Evolutionary conservation across 1,284 basidiomycete species (phyloP).

Genomic region (Marasmius sp.): DNA sequence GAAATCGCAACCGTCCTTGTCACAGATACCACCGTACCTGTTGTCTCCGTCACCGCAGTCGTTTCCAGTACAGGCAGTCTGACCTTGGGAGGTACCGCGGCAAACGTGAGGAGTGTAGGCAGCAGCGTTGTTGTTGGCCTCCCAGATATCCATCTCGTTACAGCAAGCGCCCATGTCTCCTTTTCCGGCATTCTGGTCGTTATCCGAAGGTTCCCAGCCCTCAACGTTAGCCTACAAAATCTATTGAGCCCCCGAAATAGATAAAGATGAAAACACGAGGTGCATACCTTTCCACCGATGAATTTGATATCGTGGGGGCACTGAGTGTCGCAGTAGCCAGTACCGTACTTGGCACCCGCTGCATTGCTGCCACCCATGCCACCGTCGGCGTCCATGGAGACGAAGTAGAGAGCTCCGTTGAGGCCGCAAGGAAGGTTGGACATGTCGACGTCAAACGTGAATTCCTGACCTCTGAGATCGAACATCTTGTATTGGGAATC

Average conservation of each 20-base stretch:
- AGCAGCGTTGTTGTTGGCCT: slow-evolving; percentile 50
- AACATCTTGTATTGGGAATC: slow-evolving; percentile 49
- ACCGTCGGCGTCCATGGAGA: slow-evolving; percentile 56
- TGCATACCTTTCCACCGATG: slow-evolving; percentile 49
- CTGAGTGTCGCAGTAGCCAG: slow-evolving; percentile 59
- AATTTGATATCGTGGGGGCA: slow-evolving; percentile 59
- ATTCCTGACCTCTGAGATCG: slow-evolving; percentile 46
- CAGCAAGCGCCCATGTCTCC: slow-evolving; percentile 53
- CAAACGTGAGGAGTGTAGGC: slow-evolving; percentile 56
- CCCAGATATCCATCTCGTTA: slow-evolving; percentile 60
- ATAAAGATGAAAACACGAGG: background rate
- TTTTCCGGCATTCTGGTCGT: slow-evolving; percentile 28
- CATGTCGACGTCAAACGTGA: slow-evolving; percentile 54
- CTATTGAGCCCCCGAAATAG: slow-evolving; percentile 4
- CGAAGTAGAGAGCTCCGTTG: slow-evolving; percentile 48
- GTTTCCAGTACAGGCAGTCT: slow-evolving; percentile 32
- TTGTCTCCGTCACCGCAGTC: slow-evolving; percentile 29
- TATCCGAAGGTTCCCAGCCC: slow-evolving; percentile 36
- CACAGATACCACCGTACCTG: slow-evolving; percentile 35
- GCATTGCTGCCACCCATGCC: slow-evolving; percentile 51
- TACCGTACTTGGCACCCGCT: slow-evolving; percentile 57
- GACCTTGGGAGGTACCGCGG: slow-evolving; percentile 29
- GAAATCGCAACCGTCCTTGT: slow-evolving; percentile 47
- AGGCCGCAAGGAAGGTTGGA: slow-evolving; percentile 55
- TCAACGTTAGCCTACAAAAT: slow-evolving; percentile 40